Percentiles rank a stretch among this genome's conserved stretches.
phyloP scores from a whole-genome alignment of 2,329 filamentous ascomycete genomes.

The Sclerotinia trifoliorum region DNA sequence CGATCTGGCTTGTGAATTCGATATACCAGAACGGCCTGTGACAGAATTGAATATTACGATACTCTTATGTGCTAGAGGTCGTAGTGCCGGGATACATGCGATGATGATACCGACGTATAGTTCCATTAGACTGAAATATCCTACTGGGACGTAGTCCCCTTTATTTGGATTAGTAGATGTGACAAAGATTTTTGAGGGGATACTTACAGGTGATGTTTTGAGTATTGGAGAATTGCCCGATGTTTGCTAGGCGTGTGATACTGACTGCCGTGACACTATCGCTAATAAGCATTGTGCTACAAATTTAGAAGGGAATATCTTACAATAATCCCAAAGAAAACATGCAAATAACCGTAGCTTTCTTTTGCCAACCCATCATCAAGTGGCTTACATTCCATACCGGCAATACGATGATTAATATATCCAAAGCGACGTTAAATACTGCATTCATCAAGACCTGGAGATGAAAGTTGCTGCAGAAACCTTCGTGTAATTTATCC shows the following conservation, averaged over 20 bases:
- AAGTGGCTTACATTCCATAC: neutral
- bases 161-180: neutral
- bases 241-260: neutral
- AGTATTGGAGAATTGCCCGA: neutral
- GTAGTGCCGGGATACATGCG: neutral
- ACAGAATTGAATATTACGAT: neutral
- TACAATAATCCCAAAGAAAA: constrained; percentile 1
- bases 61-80: neutral
- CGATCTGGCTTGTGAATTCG: neutral
- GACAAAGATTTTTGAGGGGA: neutral
- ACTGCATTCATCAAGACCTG: neutral
- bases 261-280: neutral
- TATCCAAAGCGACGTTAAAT: neutral
- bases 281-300: neutral
- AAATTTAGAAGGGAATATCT: neutral
- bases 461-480: neutral
- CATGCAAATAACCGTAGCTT: neutral
- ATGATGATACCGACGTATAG: neutral
- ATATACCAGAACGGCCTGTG: neutral
- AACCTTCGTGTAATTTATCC: neutral
- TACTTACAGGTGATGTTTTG: neutral
- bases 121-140: neutral
- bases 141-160: neutral
- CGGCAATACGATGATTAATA: neutral
- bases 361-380: neutral